A percentile compares a stretch with the other conserved stretches of the same genome.
phyloP scores from a whole-genome alignment of 78 protist species.

The Diacronema lutheri region DNA sequence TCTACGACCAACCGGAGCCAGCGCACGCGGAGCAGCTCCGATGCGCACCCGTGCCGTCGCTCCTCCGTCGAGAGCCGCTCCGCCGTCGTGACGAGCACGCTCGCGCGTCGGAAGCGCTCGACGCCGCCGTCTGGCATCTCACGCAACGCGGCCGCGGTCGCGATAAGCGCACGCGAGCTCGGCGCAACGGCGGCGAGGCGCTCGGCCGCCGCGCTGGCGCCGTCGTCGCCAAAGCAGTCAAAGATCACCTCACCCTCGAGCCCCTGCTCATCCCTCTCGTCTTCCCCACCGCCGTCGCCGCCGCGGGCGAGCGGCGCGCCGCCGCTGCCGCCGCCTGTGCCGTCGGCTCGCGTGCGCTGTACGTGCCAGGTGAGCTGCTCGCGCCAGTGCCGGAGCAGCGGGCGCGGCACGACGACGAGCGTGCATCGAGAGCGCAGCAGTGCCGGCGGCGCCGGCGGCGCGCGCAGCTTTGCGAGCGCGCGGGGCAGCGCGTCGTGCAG shows the following conservation, averaged over 20 bases:
- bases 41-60: neutral
- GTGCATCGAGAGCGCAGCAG: neutral
- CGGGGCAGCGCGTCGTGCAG: neutral
- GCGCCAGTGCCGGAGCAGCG: conserved; percentile 28
- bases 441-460: neutral
- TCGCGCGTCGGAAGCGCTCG: neutral
- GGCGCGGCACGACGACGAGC: neutral
- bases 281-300: too few species aligned
- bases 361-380: neutral
- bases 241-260: too few species aligned
- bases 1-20: neutral
- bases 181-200: too few species aligned
- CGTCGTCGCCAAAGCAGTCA: neutral
- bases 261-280: too few species aligned
- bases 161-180: too few species aligned
- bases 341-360: neutral
- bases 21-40: neutral
- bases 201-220: neutral
- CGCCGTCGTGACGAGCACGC: neutral
- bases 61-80: neutral
- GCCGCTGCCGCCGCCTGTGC: too few species aligned
- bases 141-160: too few species aligned
- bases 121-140: neutral
- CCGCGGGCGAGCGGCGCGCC: too few species aligned
- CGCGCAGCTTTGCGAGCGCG: neutral